A percentile compares a stretch with the other conserved stretches of the same genome.
phyloP scores from a whole-genome alignment of 257 asterid species.

The Nicotiana tomentosiformis region DNA sequence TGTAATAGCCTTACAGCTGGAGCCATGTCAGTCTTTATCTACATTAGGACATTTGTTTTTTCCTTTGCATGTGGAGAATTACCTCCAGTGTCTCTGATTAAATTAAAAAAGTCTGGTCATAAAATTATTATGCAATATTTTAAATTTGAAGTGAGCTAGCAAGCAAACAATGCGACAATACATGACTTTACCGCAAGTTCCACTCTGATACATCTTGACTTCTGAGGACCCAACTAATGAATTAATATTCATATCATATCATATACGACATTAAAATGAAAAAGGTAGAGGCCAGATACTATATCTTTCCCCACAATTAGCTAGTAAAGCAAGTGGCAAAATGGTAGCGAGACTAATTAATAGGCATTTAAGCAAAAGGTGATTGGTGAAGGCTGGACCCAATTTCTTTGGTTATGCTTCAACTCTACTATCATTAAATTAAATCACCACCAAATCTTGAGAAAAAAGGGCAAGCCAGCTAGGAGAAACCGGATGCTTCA shows the following conservation, averaged over 20 bases:
- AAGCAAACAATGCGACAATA: not conserved
- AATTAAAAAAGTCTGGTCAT: too few species aligned
- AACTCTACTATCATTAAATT: not conserved
- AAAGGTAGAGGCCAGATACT: too few species aligned
- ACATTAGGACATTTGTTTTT: not conserved
- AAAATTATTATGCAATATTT: too few species aligned
- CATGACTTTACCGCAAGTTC: not conserved
- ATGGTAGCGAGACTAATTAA: not conserved
- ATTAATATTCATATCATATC: not conserved
- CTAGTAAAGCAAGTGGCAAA: not conserved
- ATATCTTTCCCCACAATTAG: too few species aligned
- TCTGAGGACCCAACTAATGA: not conserved
- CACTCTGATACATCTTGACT: not conserved
- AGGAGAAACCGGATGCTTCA: conserved; percentile 13
- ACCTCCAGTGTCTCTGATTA: not conserved
- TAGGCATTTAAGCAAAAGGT: not conserved
- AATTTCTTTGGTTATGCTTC: not conserved
- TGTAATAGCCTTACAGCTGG: not conserved
- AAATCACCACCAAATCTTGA: not conserved
- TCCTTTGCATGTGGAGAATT: not conserved
- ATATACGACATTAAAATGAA: not conserved
- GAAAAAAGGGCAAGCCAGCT: conserved; percentile 7
- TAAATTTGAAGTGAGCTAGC: not conserved
- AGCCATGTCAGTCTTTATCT: not conserved
- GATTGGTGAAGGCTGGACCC: not conserved